Conservation (phyloP, 2,329 filamentous ascomycete genomes). For the Aureobasidium sp. region DNA sequence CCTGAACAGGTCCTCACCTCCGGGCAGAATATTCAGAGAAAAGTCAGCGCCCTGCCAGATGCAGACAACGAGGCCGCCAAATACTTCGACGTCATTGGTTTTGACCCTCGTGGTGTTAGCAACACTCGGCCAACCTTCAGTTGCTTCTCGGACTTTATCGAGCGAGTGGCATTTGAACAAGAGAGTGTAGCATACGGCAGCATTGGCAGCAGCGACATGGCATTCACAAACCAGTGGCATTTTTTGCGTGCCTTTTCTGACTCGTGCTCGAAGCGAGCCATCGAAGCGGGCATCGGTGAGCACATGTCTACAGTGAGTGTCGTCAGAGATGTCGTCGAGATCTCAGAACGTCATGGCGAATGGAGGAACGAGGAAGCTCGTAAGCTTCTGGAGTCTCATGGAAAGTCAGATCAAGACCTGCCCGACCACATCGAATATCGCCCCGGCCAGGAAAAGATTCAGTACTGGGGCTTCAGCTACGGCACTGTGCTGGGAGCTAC, state of each 20-base stretch:
- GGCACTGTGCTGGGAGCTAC: constrained; percentile 42
- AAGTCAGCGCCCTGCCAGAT: constrained; percentile 29
- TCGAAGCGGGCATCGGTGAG: constrained; percentile 28
- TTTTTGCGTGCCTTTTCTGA: constrained; percentile 31
- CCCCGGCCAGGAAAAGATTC: constrained; percentile 24
- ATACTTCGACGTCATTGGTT: constrained; percentile 35
- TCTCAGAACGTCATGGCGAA: constrained; percentile 37
- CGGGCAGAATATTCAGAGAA: constrained; percentile 33
- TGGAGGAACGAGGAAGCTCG: constrained; percentile 29
- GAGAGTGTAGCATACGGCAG: constrained; percentile 30
- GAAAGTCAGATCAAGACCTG: constrained; percentile 17
- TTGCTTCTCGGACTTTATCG: constrained; percentile 30
- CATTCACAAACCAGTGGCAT: constrained; percentile 34
- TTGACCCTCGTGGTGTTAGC: constrained; percentile 38
- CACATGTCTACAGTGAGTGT: constrained; percentile 41
- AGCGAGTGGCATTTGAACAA: constrained; percentile 26
- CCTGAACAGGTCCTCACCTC: constrained; percentile 25
- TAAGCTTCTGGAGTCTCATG: not conserved
- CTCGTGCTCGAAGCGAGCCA: constrained; percentile 20
- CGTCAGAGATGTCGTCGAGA: constrained; percentile 42
- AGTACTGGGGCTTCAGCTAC: constrained; percentile 41
- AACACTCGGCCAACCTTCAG: constrained; percentile 28
- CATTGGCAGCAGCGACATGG: constrained; percentile 34
- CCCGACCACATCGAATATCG: constrained; percentile 26
- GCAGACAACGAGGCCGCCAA: constrained; percentile 12